phyloP scores from a whole-genome alignment of 2,329 filamentous ascomycete genomes.

The Sclerotinia borealis region DNA sequence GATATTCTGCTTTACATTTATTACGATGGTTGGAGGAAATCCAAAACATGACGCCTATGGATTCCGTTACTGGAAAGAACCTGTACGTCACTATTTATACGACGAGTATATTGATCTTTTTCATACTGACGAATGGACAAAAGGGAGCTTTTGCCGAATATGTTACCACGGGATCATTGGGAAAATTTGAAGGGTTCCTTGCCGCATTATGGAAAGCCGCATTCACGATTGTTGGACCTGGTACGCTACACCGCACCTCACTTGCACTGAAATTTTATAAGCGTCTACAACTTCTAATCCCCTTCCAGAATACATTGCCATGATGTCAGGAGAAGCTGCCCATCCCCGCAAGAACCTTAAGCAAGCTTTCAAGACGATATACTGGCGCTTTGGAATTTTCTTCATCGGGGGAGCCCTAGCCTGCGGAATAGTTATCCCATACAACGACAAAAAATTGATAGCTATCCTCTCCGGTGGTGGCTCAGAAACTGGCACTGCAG shows the following conservation, averaged over 20 bases:
- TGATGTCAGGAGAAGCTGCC: constrained; percentile 63
- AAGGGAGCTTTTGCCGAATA: constrained; percentile 57
- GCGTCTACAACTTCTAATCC: neutral
- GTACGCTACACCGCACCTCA: constrained; percentile 39
- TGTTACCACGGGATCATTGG: constrained; percentile 56
- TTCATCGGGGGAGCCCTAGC: constrained; percentile 63
- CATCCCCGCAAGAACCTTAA: constrained; percentile 60
- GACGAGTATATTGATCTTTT: neutral
- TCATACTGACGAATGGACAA: neutral
- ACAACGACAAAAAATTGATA: constrained; percentile 52
- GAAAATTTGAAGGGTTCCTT: constrained; percentile 63
- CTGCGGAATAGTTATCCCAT: constrained; percentile 60
- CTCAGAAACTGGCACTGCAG: constrained; percentile 40
- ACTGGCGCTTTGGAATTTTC: constrained; percentile 65
- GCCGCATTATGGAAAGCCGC: constrained; percentile 46
- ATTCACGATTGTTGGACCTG: constrained; percentile 36
- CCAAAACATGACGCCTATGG: constrained; percentile 62
- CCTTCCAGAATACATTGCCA: constrained; percentile 46
- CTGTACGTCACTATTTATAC: constrained; percentile 24
- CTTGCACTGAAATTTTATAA: neutral
- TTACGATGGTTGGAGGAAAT: constrained; percentile 67
- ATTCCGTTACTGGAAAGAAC: constrained; percentile 60
- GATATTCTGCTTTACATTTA: constrained; percentile 58
- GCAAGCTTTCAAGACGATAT: constrained; percentile 65
- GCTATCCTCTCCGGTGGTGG: constrained; percentile 33